Evolutionary conservation across 257 asterid genomes (phyloP), one percentile per base, ranked within the genome.

Genomic region (Solanum pimpinellifolium): DNA sequence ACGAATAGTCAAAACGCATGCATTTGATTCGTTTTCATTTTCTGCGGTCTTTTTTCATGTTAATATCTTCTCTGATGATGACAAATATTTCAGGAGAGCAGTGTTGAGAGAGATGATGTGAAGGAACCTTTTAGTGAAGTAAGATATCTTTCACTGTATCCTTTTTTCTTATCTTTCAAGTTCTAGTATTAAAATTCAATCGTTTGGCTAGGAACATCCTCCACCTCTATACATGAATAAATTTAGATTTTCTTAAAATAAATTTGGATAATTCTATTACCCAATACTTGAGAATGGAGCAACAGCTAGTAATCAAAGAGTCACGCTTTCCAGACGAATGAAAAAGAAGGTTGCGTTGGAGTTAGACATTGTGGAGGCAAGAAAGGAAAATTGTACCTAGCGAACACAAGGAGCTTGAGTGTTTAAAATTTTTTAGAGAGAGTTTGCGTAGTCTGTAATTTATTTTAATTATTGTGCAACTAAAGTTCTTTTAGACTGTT

Each of bases 111-210:
- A 78, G 92, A 89, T 75, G 92, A 93, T 59, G 88, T 91, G 66
- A 89, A 89, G 83, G 92, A 91, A 82, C 94, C 94, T 78, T 93
- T 92, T 80, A 91, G 91, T 41, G 94, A 92, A 92, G 94, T 91
- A 87, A 65, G 80, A 37, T 35, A 83, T 86, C 74, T 49, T 81
- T 8, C 65, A 49, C 69, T 29, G 13, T 16, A 29, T 80, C 18
- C 20, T 11, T 80, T 56, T 29, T 80, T 29, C 68, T 29, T 47
- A 20, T 49, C 20, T 80, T 80, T 47, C 69, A 29, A 80, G 85
- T 80, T 80, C n/a, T 80, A 29, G 46, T 29, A 12, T 80, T 47
- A 49, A 49, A 47, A 47, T 80, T 15, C 65, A 78, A 16, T 47
- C 11, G 1, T 80, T 59, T 80, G 15, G 18, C 27, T 80, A 16